Evolutionary conservation across 371 early-diverging fungal genomes (phyloP).

Genomic region (Mortierella polycephala): DNA sequence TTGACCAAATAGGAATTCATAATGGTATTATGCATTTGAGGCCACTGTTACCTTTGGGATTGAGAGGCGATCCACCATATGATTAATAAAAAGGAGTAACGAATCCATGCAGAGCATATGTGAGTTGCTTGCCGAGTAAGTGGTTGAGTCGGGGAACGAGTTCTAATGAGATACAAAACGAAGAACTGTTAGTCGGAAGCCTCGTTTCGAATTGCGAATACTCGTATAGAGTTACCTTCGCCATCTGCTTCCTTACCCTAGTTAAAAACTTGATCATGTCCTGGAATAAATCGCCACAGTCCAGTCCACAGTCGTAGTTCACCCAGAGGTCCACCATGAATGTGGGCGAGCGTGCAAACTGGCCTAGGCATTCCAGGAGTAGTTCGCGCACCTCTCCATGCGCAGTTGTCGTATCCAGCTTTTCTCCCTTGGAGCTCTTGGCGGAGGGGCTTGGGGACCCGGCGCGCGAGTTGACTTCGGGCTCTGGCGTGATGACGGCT

Average conservation of each 20-base stretch:
- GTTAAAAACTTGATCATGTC: slow-evolving; percentile 82
- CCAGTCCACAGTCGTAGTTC: slow-evolving; percentile 91
- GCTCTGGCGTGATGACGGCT: slow-evolving; percentile 27
- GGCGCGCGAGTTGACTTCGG: slow-evolving; percentile 46
- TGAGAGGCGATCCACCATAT: slow-evolving; percentile 79
- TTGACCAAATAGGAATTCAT: background rate
- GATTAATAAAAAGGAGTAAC: slow-evolving; percentile 78
- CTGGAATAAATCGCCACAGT: slow-evolving; percentile 87
- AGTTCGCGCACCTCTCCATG: slow-evolving; percentile 86
- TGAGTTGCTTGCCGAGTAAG: slow-evolving; percentile 69
- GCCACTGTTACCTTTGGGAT: slow-evolving; percentile 46
- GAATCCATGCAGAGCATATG: slow-evolving; percentile 84
- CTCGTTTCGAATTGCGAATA: too few species aligned
- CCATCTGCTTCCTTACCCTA: slow-evolving; percentile 50
- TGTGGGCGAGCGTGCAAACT: slow-evolving; percentile 74
- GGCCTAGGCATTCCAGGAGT: slow-evolving; percentile 82
- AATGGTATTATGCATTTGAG: background rate
- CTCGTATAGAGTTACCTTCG: too few species aligned
- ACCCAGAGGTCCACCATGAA: slow-evolving; percentile 92
- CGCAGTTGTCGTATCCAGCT: slow-evolving; percentile 63
- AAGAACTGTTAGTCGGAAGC: background rate
- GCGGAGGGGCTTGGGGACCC: slow-evolving; percentile 42
- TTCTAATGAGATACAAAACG: slow-evolving; percentile 18
- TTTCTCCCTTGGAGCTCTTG: slow-evolving; percentile 48
- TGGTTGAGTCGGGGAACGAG: slow-evolving; percentile 76